A percentile compares a stretch with the other conserved stretches of the same genome.
phyloP scores from a whole-genome alignment of 805 yeast species.

The Scheffersomyces ergatensis region DNA sequence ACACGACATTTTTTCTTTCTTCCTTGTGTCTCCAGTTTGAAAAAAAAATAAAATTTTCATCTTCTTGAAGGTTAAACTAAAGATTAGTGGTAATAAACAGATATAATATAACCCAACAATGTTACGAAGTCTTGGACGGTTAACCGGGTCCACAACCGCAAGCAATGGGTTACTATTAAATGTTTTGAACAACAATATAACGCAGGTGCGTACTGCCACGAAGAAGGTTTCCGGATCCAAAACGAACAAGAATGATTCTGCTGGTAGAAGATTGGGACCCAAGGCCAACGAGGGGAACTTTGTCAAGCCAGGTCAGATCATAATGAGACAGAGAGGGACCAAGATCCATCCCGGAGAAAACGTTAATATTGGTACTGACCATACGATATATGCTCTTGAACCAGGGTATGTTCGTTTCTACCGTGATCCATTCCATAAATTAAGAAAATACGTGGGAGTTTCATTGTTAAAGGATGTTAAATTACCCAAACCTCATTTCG shows the following conservation, averaged over 20 bases:
- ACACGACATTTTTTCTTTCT: background rate
- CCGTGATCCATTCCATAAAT: conserved; percentile 94
- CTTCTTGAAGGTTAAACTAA: too few relatives aligned
- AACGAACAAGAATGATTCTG: conserved; percentile 89
- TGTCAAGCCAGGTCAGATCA: conserved; percentile 81
- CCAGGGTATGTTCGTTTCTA: conserved; percentile 93
- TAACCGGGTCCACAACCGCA: background rate
- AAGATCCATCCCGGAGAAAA: conserved; percentile 93
- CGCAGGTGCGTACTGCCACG: conserved; percentile 80
- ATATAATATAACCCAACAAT: too few relatives aligned
- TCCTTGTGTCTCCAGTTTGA: too few relatives aligned
- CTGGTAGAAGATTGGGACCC: conserved; percentile 91
- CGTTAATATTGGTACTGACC: conserved; percentile 87
- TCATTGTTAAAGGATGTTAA: conserved; percentile 61
- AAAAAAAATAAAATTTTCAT: too few relatives aligned
- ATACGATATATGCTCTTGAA: conserved; percentile 85
- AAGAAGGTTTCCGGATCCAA: conserved; percentile 95
- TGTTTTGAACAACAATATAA: conserved; percentile 1
- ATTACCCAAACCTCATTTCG: conserved; percentile 88
- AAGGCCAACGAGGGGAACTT: conserved; percentile 77
- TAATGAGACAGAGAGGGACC: conserved; percentile 94
- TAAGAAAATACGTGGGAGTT: conserved; percentile 85
- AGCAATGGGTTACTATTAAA: background rate
- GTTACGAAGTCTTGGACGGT: background rate
- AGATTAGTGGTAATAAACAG: too few relatives aligned